Conservation (phyloP, 805 yeast genomes). For the Yarrowia deformans region DNA sequence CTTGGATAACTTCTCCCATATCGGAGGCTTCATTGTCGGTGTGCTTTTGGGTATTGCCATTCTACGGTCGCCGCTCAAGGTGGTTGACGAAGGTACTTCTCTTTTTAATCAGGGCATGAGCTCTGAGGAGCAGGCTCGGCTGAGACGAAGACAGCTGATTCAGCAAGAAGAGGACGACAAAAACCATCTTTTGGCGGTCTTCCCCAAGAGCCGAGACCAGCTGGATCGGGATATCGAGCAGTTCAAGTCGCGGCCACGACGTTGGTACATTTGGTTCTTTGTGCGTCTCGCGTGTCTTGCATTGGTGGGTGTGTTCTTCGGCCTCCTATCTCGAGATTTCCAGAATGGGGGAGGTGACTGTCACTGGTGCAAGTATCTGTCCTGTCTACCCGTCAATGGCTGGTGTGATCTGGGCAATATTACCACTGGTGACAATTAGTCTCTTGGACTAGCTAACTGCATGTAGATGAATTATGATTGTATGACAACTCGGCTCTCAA, state of each 20-base stretch:
- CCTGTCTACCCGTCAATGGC: conserved; percentile 71
- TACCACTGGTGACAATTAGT: conserved; percentile 42
- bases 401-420: conserved; percentile 67
- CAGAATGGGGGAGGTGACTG: conserved; percentile 61
- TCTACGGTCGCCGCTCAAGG: conserved; percentile 61
- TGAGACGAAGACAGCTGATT: conserved; percentile 8
- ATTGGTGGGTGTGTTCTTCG: conserved; percentile 60
- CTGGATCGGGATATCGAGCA: conserved; percentile 38
- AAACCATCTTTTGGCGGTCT: conserved; percentile 37
- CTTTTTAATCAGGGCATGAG: conserved; percentile 10
- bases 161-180: conserved; percentile 44
- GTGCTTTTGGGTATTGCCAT: conserved; percentile 58
- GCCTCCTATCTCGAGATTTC: conserved; percentile 58
- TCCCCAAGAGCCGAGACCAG: conserved; percentile 33
- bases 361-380: conserved; percentile 75
- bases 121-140: conserved; percentile 28
- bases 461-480: conserved; percentile 30
- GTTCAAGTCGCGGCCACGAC: conserved; percentile 45
- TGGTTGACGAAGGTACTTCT: conserved; percentile 41
- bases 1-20: conserved; percentile 74
- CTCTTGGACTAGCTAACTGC: conserved; percentile 19
- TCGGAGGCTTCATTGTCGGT: conserved; percentile 77
- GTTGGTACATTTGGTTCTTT: conserved; percentile 61
- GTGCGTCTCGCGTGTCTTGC: conserved; percentile 57
- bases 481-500: not conserved